These are phyloP conservation scores for Teunomyces funiuensis DNA, from an alignment of 805 yeast genomes.

Conservation along the genomic window DNA sequence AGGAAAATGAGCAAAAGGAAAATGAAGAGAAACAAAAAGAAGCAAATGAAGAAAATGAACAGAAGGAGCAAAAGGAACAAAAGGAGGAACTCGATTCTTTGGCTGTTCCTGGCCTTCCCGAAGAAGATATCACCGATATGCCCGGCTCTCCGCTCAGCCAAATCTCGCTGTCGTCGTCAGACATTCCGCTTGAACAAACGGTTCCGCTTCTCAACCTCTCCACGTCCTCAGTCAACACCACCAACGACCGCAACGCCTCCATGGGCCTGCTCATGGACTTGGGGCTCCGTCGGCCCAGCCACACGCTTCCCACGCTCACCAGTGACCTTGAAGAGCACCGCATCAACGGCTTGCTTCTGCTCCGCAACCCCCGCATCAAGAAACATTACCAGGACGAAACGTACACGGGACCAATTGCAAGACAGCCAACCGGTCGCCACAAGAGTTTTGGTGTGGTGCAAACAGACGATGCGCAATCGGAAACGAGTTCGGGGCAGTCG, in stretches of 20 bases:
- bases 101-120: background rate
- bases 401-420: constrained; percentile 1
- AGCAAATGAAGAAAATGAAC: background rate
- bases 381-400: constrained; percentile 25
- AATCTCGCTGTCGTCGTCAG: constrained; percentile 3
- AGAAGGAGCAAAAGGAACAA: background rate
- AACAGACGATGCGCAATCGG: constrained; percentile 4
- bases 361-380: constrained; percentile 29
- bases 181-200: constrained; percentile 21
- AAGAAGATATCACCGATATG: constrained; percentile 18
- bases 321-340: constrained; percentile 5
- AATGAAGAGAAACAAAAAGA: background rate
- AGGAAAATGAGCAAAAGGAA: background rate
- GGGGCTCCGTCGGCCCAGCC: constrained; percentile 2
- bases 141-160: constrained; percentile 14
- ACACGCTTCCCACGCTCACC: constrained; percentile 1
- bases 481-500: constrained; percentile 10
- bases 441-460: constrained; percentile 17
- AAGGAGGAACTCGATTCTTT: background rate
- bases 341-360: constrained; percentile 16
- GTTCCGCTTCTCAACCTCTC: constrained; percentile 32
- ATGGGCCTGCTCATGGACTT: constrained; percentile 4
- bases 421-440: constrained; percentile 8
- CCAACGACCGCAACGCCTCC: constrained; percentile 1
- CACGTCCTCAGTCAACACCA: constrained; percentile 17